A percentile compares a stretch with the other conserved stretches of the same genome.
These are phyloP conservation scores for Vararia minispora DNA, from an alignment of 768 basidiomycete species.

Conservation along the genomic window DNA sequence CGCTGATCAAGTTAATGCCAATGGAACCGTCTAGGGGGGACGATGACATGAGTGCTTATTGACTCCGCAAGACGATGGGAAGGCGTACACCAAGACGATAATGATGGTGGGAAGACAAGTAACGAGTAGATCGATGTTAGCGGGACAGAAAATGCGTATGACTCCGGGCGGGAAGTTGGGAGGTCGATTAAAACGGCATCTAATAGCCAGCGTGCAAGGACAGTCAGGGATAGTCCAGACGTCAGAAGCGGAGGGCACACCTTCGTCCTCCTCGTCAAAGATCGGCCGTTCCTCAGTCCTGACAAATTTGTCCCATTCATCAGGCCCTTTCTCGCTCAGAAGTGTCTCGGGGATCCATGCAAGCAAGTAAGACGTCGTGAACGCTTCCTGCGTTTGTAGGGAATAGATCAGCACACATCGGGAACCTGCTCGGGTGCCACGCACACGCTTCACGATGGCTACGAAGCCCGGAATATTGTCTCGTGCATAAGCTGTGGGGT, in stretches of 20 bases:
- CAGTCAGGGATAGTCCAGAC: slow-evolving; percentile 2
- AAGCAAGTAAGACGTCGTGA: slow-evolving; percentile 67
- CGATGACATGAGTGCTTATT: slow-evolving; percentile 15
- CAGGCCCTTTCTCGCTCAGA: slow-evolving; percentile 68
- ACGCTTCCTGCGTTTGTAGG: slow-evolving; percentile 42
- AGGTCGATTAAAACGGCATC: slow-evolving; percentile 81
- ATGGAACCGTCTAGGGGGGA: slow-evolving; percentile 64
- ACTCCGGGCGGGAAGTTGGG: slow-evolving; percentile 74
- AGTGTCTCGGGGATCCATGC: slow-evolving; percentile 91
- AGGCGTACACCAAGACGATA: slow-evolving; percentile 72
- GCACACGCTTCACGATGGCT: slow-evolving; percentile 78
- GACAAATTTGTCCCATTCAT: slow-evolving; percentile 86
- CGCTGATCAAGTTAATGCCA: slow-evolving; percentile 79
- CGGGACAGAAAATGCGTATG: slow-evolving; percentile 93
- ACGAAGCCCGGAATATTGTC: slow-evolving; percentile 96
- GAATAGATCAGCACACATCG: slow-evolving; percentile 10
- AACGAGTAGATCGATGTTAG: slow-evolving; percentile 84
- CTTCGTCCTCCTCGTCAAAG: slow-evolving; percentile 60
- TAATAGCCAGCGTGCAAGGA: slow-evolving; percentile 20
- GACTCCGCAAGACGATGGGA: slow-evolving; percentile 2
- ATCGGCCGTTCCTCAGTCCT: slow-evolving; percentile 63
- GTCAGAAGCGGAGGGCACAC: slow-evolving; percentile 27
- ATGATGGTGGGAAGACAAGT: slow-evolving; percentile 70
- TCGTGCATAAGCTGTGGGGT: slow-evolving; percentile 82
- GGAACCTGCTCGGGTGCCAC: slow-evolving; percentile 17